Percentiles rank a stretch among this genome's conserved stretches.
These are phyloP conservation scores for Simplicillium aogashimaense DNA, from an alignment of 2,329 filamentous ascomycete species.

Conservation along the genomic window DNA sequence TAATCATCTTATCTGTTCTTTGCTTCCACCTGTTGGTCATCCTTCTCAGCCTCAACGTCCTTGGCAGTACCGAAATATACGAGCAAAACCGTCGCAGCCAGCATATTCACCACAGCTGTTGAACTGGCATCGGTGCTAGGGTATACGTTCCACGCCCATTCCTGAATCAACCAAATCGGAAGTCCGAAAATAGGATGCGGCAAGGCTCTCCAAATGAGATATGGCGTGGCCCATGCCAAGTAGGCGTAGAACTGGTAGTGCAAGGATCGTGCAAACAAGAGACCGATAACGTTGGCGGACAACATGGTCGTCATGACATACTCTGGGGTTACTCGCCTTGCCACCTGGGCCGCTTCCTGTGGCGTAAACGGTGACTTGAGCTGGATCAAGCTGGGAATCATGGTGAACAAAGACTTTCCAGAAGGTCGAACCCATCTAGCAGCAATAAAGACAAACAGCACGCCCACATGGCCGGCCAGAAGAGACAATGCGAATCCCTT, in stretches of 20 bases:
- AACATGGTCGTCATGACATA: conserved; percentile 72
- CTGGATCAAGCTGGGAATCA: conserved; percentile 35
- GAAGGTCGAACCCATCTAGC: conserved; percentile 66
- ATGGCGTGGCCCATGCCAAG: conserved; percentile 81
- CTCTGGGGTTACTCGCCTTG: conserved; percentile 51
- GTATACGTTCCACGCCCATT: conserved; percentile 91
- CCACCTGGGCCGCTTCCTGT: conserved; percentile 46
- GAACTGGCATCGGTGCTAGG: conserved; percentile 59
- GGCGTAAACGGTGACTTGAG: conserved; percentile 33
- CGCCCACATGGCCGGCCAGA: conserved; percentile 51
- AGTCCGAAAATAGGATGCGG: conserved; percentile 59
- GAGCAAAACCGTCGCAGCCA: conserved; percentile 56
- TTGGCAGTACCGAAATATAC: conserved; percentile 48
- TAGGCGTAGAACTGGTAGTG: conserved; percentile 97
- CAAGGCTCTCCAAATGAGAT: conserved; percentile 72
- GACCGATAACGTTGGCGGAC: conserved; percentile 65
- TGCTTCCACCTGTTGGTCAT: conserved; percentile 8
- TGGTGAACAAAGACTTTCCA: conserved; percentile 42
- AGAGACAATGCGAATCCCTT: conserved; percentile 58
- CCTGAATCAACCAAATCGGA: conserved; percentile 65
- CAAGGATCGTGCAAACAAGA: conserved; percentile 77
- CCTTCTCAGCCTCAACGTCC: conserved; percentile 16
- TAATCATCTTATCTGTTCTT: conserved; percentile 8
- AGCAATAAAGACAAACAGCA: conserved; percentile 57
- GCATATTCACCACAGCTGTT: conserved; percentile 54